phyloP scores from a whole-genome alignment of 208 protist genomes.

The Crithidia brevicula region DNA sequence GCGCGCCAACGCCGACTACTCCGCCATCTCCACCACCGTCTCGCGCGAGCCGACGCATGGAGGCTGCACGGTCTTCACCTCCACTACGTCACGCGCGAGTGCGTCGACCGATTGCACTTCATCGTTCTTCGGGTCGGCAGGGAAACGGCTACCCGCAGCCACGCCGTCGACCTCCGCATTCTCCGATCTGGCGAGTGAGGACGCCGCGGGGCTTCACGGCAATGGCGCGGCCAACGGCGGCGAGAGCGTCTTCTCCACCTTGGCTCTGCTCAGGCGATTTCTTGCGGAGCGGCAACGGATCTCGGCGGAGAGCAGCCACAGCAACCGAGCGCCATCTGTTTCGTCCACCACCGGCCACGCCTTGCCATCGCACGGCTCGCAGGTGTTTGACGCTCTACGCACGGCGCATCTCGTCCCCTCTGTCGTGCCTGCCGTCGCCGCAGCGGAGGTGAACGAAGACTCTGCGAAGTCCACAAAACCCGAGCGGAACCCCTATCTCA shows the following conservation, averaged over 20 bases:
- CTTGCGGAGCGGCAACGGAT: slow-evolving; percentile 1
- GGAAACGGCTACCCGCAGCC: neutral
- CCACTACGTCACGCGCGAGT: neutral
- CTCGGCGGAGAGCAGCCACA: neutral
- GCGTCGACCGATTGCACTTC: neutral
- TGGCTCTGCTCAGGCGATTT: slow-evolving; percentile 17
- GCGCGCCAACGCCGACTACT: slow-evolving; percentile 11
- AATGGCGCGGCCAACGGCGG: neutral
- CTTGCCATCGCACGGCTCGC: neutral
- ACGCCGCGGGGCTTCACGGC: neutral
- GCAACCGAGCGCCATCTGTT: neutral
- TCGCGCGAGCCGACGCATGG: slow-evolving; percentile 1
- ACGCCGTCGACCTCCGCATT: slow-evolving; percentile 7
- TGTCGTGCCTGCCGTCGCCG: slow-evolving; percentile 3
- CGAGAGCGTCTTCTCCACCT: neutral
- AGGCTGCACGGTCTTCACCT: neutral
- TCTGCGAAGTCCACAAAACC: neutral
- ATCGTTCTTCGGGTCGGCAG: neutral
- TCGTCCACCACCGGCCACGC: neutral
- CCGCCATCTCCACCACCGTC: neutral
- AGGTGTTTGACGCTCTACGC: slow-evolving; percentile 15
- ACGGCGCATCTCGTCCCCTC: slow-evolving; percentile 14
- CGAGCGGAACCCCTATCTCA: neutral
- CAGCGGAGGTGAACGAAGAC: slow-evolving; percentile 4
- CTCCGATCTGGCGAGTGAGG: slow-evolving; percentile 6